These are phyloP conservation scores for Aegle marmelos DNA, from an alignment of 345 rosid genomes.

Conservation along the genomic window DNA sequence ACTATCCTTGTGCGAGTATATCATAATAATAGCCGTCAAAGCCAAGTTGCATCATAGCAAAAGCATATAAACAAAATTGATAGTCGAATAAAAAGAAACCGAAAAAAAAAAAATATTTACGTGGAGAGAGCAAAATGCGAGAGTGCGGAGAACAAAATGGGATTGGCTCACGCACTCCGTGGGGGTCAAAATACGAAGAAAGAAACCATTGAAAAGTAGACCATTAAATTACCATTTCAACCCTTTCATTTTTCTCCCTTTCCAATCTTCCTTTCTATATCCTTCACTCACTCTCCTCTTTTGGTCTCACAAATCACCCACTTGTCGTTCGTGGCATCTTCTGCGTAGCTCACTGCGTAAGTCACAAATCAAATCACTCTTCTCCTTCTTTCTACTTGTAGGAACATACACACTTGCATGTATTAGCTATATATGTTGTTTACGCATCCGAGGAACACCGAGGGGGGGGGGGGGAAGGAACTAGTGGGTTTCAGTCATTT, in stretches of 20 bases:
- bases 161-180: neutral
- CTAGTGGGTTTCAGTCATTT: constrained; percentile 1
- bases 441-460: neutral
- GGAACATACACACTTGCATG: neutral
- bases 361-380: constrained; percentile 33
- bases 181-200: constrained; percentile 16
- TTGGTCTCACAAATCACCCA: constrained; percentile 5
- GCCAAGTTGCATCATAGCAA: too few relatives aligned
- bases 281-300: constrained; percentile 11
- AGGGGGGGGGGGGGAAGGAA: neutral
- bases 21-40: too few relatives aligned
- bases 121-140: neutral
- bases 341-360: constrained; percentile 32
- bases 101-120: too few relatives aligned
- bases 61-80: too few relatives aligned
- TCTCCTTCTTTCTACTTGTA: constrained; percentile 1
- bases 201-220: constrained; percentile 24
- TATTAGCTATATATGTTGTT: neutral
- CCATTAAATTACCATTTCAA: constrained; percentile 21
- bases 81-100: too few relatives aligned
- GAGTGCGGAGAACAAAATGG: too few relatives aligned
- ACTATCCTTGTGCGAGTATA: too few relatives aligned
- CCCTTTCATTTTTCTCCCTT: constrained; percentile 15
- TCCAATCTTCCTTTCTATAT: constrained; percentile 7
- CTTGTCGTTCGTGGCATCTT: constrained; percentile 23